Base-by-base conservation (phyloP, 495 filamentous ascomycete genomes). In the Penicillium crystallinum region DNA sequence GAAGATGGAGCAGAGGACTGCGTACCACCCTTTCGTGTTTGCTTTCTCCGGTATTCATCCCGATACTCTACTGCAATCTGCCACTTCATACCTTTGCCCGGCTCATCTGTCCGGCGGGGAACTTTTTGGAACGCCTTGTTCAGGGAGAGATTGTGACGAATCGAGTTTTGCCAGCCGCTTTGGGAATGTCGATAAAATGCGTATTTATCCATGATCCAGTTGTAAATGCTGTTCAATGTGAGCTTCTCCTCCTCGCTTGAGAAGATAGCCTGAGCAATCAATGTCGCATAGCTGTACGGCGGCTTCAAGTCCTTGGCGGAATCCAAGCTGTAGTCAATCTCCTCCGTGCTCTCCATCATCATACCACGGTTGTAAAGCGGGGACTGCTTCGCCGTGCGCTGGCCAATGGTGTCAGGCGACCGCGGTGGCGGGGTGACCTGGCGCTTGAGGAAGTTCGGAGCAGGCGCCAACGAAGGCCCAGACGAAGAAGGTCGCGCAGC, bases 41-140 rank as follows among this genome's bases (percentile, higher is more conserved):
- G 73, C 58, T 84, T 84, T 67, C 82, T 83, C 53, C 83, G 73
- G 48, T 84, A 85, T 41, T 95, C 89, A 6, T 96, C 87, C 23
- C 87, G 85, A 36, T 84, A 73, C 46, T 91, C 88, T 1, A 84
- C 80, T 2, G 88, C 84, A 62, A 98, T 87, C 67, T 87, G 84
- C 93, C 93, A 98, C 64, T 97, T 96, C 91, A 96, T 96, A 21
- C 93, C 93, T 71, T 98, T 98, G 3, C 93, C 93, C 2, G 93
- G 93, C 63, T 98, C 95, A 59, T 98, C 89, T 0, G 90, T 93
- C 5, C 87, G 81, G 31, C 93, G 85, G 21, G 95, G 86, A 5
- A 96, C 86, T 66, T 97, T 97, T 55, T 87, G 81, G 66, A 98
- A 98, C 0, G 83, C 81, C 68, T 95, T 92, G 62, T 95, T 96